Conservation (phyloP, 2,329 filamentous ascomycete genomes). For the Scortechinia acanthostroma region DNA sequence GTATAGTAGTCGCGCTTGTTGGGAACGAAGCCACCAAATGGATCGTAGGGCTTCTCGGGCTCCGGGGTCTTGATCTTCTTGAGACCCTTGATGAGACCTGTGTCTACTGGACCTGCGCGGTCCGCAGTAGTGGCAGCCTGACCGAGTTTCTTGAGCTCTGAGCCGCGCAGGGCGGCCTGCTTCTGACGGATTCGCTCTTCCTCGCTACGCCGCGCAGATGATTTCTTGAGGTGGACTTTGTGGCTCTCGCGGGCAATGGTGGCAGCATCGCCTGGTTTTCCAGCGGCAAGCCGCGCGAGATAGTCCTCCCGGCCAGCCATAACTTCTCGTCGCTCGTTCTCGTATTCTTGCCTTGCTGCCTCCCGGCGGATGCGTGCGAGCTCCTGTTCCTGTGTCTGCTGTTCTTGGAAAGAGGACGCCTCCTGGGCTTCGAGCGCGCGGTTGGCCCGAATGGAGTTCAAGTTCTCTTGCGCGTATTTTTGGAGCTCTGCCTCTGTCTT, state of each 20-base stretch:
- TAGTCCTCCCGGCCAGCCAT: neutral
- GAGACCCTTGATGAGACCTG: neutral
- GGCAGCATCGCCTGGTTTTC: neutral
- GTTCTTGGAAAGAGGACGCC: neutral
- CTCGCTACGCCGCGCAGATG: neutral
- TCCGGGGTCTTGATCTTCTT: neutral
- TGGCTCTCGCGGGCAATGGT: neutral
- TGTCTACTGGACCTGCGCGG: too few relatives aligned
- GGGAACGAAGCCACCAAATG: neutral
- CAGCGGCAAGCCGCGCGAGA: neutral
- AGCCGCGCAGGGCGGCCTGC: neutral
- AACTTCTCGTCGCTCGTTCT: neutral
- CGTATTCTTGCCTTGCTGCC: neutral
- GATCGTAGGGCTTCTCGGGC: neutral
- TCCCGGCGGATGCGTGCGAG: neutral
- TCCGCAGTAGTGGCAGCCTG: neutral
- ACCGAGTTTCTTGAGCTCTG: neutral
- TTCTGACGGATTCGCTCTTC: neutral
- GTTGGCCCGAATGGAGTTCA: neutral
- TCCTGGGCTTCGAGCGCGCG: neutral
- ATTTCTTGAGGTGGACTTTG: neutral
- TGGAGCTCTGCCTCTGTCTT: conserved; percentile 31
- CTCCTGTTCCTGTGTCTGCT: neutral
- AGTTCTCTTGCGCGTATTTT: neutral
- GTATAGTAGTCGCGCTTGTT: neutral